Conservation (phyloP, 2,329 filamentous ascomycete species). For the Ophiocordyceps australis region DNA sequence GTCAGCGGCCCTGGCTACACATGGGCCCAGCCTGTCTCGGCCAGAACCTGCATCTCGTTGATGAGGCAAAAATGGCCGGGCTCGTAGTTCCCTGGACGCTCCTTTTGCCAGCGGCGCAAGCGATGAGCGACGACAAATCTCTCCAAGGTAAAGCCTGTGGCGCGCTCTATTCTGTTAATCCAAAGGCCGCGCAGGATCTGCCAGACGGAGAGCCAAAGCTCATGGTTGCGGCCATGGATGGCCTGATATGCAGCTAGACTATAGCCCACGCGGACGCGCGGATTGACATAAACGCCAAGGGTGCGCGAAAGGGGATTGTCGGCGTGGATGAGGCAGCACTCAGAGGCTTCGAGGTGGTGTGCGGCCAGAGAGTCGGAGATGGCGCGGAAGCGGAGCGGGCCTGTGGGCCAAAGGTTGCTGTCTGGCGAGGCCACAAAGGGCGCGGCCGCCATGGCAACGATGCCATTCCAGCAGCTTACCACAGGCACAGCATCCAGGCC, state of each 20-base stretch:
- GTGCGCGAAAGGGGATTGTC: constrained; percentile 41
- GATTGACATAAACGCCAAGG: constrained; percentile 48
- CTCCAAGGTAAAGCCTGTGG: constrained; percentile 13
- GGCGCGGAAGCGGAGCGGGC: constrained; percentile 40
- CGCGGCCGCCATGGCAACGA: constrained; percentile 28
- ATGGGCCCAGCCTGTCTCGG: constrained; percentile 39
- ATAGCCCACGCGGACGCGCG: constrained; percentile 50
- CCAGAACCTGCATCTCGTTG: constrained; percentile 43
- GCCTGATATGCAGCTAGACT: constrained; percentile 30
- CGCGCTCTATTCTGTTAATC: constrained; percentile 34
- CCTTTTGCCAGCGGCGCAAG: constrained; percentile 18
- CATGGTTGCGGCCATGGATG: constrained; percentile 20
- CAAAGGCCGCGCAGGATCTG: constrained; percentile 36
- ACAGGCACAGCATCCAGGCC: constrained; percentile 26
- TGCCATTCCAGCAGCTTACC: constrained; percentile 26
- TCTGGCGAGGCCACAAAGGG: no score
- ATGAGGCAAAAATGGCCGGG: constrained; percentile 33
- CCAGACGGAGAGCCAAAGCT: constrained; percentile 25
- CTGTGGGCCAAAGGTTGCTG: no score
- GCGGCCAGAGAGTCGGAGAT: constrained; percentile 42
- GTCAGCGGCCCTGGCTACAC: no score
- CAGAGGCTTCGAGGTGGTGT: constrained; percentile 53
- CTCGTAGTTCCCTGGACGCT: constrained; percentile 17
- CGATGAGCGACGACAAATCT: constrained; percentile 17
- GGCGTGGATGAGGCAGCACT: constrained; percentile 62